These are phyloP conservation scores for Myrica gale DNA, from an alignment of 306 rosid species.

Conservation along the genomic window DNA sequence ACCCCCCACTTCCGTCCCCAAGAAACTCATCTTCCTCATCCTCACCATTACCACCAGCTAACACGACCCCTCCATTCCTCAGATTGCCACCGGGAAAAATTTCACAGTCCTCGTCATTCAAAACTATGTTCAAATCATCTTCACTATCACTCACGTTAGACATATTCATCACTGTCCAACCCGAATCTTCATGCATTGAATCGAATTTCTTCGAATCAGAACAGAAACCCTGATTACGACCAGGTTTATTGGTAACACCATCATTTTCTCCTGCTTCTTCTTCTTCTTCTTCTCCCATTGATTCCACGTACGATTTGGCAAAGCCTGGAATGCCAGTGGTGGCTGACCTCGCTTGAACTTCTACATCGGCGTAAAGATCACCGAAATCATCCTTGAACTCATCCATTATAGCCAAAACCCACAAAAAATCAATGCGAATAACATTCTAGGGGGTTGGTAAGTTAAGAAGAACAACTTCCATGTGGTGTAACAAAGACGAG, in stretches of 20 bases:
- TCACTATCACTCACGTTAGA: slow-evolving; percentile 52
- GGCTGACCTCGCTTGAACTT: slow-evolving; percentile 32
- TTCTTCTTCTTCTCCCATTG: slow-evolving; percentile 8
- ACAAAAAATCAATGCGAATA: neutral
- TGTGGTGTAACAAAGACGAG: neutral
- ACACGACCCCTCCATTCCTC: slow-evolving; percentile 21
- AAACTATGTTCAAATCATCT: slow-evolving; percentile 61
- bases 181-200: slow-evolving; percentile 13
- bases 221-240: no score
- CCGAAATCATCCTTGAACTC: slow-evolving; percentile 57
- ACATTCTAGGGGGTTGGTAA: neutral
- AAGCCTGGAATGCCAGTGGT: slow-evolving; percentile 22
- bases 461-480: slow-evolving; percentile 14
- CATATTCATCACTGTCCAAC: slow-evolving; percentile 15
- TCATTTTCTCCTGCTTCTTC: neutral
- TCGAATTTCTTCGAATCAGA: slow-evolving; percentile 12
- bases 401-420: slow-evolving; percentile 26
- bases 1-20: slow-evolving; percentile 22
- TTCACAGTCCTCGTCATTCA: slow-evolving; percentile 50
- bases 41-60: slow-evolving; percentile 12
- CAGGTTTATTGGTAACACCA: neutral
- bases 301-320: slow-evolving; percentile 16
- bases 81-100: slow-evolving; percentile 23
- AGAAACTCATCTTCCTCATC: slow-evolving; percentile 22
- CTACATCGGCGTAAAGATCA: slow-evolving; percentile 46